Percentiles rank a stretch among this genome's conserved stretches.
Evolutionary conservation across 768 basidiomycete genomes (phyloP).

Genomic region (Leccinum broughii): DNA sequence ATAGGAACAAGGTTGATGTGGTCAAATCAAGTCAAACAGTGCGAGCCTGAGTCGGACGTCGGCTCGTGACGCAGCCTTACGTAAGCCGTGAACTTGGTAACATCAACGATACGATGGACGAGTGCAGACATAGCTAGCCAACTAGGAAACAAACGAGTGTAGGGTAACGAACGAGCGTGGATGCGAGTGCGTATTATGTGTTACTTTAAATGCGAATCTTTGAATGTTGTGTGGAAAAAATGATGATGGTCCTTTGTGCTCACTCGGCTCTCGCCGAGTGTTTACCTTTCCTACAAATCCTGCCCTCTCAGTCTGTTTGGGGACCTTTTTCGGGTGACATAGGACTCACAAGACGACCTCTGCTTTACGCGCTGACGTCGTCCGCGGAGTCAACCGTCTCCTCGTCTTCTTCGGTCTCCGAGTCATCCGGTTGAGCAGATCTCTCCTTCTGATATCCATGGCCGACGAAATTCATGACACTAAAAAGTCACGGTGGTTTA

Average conservation of each 20-base stretch:
- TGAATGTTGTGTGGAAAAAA: neutral
- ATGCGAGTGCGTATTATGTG: neutral
- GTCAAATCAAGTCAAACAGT: neutral
- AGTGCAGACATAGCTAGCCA: conserved; percentile 2
- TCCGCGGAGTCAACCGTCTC: conserved; percentile 15
- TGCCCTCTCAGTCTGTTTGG: too few relatives aligned
- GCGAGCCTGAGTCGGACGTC: neutral
- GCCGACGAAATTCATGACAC: conserved; percentile 64
- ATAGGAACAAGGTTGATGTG: neutral
- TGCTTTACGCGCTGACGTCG: conserved; percentile 14
- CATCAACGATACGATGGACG: conserved; percentile 11
- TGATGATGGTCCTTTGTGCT: conserved; percentile 3
- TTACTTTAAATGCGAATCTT: neutral
- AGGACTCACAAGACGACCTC: neutral
- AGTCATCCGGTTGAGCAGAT: neutral
- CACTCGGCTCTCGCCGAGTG: neutral
- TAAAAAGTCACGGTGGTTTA: conserved; percentile 25
- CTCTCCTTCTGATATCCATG: conserved; percentile 49
- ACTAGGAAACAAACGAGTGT: conserved; percentile 21
- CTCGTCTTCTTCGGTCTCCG: conserved; percentile 10
- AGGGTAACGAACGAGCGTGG: conserved; percentile 21
- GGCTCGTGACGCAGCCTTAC: conserved; percentile 10
- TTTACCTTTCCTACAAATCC: neutral
- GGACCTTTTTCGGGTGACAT: neutral
- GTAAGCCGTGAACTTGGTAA: conserved; percentile 13